phyloP scores from a whole-genome alignment of 371 early-diverging fungal genomes.

The Funneliformis caledonium region DNA sequence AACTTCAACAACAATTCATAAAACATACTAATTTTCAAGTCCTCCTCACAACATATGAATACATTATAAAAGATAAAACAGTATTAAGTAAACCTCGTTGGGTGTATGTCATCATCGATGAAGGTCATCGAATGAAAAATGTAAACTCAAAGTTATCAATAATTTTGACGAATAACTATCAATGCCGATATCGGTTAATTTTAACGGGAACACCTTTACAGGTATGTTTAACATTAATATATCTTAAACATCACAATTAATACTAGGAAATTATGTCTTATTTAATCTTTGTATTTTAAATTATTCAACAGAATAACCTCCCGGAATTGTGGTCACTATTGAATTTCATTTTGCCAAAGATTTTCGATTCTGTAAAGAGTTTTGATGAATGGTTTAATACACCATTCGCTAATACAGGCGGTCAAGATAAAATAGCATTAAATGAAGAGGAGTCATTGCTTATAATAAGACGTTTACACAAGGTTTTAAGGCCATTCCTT shows the following conservation, averaged over 20 bases:
- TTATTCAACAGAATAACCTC: conserved; percentile 84
- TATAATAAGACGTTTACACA: conserved; percentile 97
- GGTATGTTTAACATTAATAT: conserved; percentile 46
- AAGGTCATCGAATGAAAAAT: conserved; percentile 99
- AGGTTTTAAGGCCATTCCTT: conserved; percentile 95
- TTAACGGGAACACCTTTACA: conserved; percentile 99
- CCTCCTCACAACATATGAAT: conserved; percentile 98
- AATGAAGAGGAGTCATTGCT: conserved; percentile 98
- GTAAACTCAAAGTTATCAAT: conserved; percentile 84
- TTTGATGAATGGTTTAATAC: conserved; percentile 99
- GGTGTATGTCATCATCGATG: conserved; percentile 97
- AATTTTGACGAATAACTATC: conserved; percentile 86
- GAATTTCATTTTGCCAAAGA: conserved; percentile 96
- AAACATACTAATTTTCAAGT: conserved; percentile 89
- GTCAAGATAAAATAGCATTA: conserved; percentile 86
- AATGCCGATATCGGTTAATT: conserved; percentile 92
- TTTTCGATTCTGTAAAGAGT: conserved; percentile 93
- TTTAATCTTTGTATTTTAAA: not conserved
- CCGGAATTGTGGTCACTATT: conserved; percentile 98
- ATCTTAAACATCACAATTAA: conserved; percentile 4
- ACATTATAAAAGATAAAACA: conserved; percentile 92
- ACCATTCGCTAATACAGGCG: conserved; percentile 83
- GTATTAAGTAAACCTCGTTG: conserved; percentile 88
- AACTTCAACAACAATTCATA: conserved; percentile 75
- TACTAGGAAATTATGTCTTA: not conserved